These are phyloP conservation scores for Boletus sp. DNA, from an alignment of 768 basidiomycete genomes.

Conservation along the genomic window DNA sequence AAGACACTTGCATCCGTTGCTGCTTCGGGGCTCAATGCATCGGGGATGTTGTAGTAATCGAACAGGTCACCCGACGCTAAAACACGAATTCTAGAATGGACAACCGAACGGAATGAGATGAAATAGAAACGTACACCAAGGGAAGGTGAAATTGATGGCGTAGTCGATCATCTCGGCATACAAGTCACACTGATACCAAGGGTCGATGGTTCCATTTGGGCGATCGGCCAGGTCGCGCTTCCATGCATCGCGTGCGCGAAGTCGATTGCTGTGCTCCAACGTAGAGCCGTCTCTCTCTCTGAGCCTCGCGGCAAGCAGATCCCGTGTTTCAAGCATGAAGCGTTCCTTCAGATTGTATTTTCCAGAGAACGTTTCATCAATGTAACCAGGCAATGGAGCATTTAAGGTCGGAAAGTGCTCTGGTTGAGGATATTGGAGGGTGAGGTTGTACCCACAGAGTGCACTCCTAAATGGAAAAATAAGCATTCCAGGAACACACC, in stretches of 20 bases:
- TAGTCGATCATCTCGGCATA: constrained; percentile 65
- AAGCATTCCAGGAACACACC: not conserved
- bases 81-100: not conserved
- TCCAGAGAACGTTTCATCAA: not conserved
- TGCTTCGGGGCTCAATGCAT: no score
- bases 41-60: not conserved
- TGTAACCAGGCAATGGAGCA: not conserved
- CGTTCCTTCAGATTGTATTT: constrained; percentile 3
- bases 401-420: constrained; percentile 42
- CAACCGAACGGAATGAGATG: not conserved
- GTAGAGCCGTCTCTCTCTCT: constrained; percentile 13
- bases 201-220: constrained; percentile 55
- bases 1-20: no score
- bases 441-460: constrained; percentile 64
- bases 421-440: constrained; percentile 64
- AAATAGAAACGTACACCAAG: constrained; percentile 46
- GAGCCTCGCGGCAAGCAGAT: not conserved
- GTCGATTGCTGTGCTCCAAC: constrained; percentile 18
- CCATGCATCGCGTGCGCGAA: constrained; percentile 21
- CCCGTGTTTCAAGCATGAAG: constrained; percentile 11
- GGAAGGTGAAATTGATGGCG: constrained; percentile 65
- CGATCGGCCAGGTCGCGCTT: constrained; percentile 51
- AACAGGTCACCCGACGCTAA: not conserved
- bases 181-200: constrained; percentile 60
- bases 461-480: constrained; percentile 38